Percentiles rank a stretch among this genome's conserved stretches.
These are phyloP conservation scores for Pezicula carpinea DNA, from an alignment of 2,329 filamentous ascomycete species.

Conservation along the genomic window DNA sequence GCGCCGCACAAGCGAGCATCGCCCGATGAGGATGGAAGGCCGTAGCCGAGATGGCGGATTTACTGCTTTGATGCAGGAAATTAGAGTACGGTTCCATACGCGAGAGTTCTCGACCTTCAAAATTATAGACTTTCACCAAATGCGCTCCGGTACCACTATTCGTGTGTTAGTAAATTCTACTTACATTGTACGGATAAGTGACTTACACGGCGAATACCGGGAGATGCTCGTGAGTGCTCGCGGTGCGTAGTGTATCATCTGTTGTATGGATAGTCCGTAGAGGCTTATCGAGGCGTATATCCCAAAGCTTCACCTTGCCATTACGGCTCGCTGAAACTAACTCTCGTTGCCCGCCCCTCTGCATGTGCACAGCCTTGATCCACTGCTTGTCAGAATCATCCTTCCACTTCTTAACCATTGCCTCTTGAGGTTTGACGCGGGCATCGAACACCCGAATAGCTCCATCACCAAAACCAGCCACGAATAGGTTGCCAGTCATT, in stretches of 20 bases:
- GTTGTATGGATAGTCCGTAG: constrained; percentile 72
- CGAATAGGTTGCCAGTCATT: constrained; percentile 94
- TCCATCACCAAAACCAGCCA: constrained; percentile 94
- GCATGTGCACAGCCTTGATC: constrained; percentile 95
- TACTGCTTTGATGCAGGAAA: constrained; percentile 77
- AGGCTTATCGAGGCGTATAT: constrained; percentile 80
- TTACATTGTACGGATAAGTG: too few species aligned
- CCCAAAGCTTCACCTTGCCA: constrained; percentile 93
- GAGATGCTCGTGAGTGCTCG: constrained; percentile 92
- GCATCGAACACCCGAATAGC: constrained; percentile 93
- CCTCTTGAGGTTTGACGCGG: constrained; percentile 74
- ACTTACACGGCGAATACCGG: constrained; percentile 92
- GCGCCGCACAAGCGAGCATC: constrained; percentile 80
- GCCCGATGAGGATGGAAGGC: constrained; percentile 95
- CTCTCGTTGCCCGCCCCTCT: constrained; percentile 89
- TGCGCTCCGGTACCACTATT: constrained; percentile 80
- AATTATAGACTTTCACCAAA: constrained; percentile 87
- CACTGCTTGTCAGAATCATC: constrained; percentile 81
- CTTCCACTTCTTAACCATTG: constrained; percentile 96
- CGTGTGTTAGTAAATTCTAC: constrained; percentile 15
- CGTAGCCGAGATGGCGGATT: constrained; percentile 78
- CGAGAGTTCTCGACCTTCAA: constrained; percentile 74
- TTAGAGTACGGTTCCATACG: constrained; percentile 85
- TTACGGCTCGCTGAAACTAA: constrained; percentile 86
- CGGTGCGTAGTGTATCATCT: constrained; percentile 72